Percentiles rank a stretch among this genome's conserved stretches.
Conservation (phyloP, 2,329 filamentous ascomycete genomes). For the Cephalotrichum gorgonifer region DNA sequence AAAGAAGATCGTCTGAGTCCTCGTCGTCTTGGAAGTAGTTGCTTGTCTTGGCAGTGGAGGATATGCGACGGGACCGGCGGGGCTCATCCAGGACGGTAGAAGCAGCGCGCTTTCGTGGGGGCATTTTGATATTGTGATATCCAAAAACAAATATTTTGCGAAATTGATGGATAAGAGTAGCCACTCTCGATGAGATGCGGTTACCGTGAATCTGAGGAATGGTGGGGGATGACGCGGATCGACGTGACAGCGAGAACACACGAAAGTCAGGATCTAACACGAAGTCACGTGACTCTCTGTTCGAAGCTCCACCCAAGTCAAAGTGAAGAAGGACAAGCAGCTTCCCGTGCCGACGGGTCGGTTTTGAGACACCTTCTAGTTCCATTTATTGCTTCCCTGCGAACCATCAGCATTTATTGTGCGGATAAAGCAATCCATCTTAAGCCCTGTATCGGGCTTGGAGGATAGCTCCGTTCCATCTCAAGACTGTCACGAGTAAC, state of each 20-base stretch:
- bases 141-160: neutral
- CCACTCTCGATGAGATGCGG: neutral
- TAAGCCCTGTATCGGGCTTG: neutral
- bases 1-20: conserved; percentile 3
- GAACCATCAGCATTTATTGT: no score
- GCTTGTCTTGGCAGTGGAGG: neutral
- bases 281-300: conserved; percentile 4
- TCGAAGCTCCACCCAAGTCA: neutral
- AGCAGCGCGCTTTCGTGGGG: conserved; percentile 3
- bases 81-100: conserved; percentile 4
- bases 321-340: neutral
- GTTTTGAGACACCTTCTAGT: no score
- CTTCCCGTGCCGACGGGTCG: neutral
- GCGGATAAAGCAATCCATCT: no score
- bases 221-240: neutral
- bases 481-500: no score
- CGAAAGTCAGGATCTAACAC: conserved; percentile 2
- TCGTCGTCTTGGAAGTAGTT: conserved; percentile 4
- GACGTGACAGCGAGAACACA: neutral
- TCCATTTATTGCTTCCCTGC: no score
- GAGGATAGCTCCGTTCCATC: neutral
- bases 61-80: conserved; percentile 4
- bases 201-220: neutral
- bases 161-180: neutral
- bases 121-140: neutral